phyloP scores from a whole-genome alignment of 2,329 filamentous ascomycete species.

The Pseudogymnoascus pannorum region DNA sequence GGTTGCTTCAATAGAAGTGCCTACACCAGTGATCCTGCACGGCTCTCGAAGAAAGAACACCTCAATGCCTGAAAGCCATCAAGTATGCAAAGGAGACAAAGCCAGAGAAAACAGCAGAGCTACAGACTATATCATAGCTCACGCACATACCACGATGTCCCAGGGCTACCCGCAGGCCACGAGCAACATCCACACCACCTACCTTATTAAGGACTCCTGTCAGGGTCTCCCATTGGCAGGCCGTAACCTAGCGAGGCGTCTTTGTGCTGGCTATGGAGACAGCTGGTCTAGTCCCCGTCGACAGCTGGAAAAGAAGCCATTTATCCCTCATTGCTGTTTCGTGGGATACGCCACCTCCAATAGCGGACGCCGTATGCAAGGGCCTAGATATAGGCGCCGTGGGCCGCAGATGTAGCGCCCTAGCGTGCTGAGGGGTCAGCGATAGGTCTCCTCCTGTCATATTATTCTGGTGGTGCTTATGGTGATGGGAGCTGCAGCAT shows the following conservation, averaged over 20 bases:
- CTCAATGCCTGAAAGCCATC: constrained; percentile 5
- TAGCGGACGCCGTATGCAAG: not conserved
- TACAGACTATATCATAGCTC: constrained; percentile 3
- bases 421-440: not conserved
- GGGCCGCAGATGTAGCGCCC: constrained; percentile 6
- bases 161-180: not conserved
- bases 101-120: constrained; percentile 5
- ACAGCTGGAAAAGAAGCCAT: not conserved
- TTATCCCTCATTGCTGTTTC: not conserved
- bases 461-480: not conserved
- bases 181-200: constrained; percentile 2
- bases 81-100: not conserved
- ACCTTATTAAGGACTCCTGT: not conserved
- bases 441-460: not conserved
- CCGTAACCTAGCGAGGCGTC: not conserved
- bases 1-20: not conserved
- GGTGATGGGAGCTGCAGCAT: not conserved
- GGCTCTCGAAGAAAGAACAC: not conserved
- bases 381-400: constrained; percentile 1
- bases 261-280: not conserved
- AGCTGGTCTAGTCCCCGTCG: not conserved
- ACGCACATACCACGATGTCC: constrained; percentile 1
- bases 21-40: not conserved
- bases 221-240: constrained; percentile 4
- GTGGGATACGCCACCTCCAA: not conserved